Conservation (phyloP, 148 eudicot genomes). For the Cornus controversa region DNA sequence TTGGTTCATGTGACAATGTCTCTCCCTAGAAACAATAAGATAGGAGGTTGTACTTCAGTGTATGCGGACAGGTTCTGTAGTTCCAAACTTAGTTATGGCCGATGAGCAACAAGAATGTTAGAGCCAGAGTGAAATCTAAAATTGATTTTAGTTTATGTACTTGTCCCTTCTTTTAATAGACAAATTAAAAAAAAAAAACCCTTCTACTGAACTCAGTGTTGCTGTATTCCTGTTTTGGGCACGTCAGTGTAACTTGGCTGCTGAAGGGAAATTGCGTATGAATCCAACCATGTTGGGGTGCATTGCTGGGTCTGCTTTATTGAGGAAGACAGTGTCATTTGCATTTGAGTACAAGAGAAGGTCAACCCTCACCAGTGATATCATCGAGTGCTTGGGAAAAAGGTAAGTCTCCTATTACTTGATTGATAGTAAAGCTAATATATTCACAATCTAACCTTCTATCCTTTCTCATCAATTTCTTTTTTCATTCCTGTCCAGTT, state of each 20-base stretch:
- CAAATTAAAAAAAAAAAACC: neutral
- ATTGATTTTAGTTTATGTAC: neutral
- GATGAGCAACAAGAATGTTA: neutral
- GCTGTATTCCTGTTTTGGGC: slow-evolving; percentile 92
- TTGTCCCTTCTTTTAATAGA: neutral
- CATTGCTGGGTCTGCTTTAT: slow-evolving; percentile 75
- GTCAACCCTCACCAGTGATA: slow-evolving; percentile 82
- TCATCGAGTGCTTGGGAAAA: slow-evolving; percentile 77
- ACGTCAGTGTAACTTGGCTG: slow-evolving; percentile 35
- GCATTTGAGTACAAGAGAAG: slow-evolving; percentile 72
- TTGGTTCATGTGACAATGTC: too few relatives aligned
- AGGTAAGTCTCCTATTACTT: slow-evolving; percentile 38
- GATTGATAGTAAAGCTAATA: neutral
- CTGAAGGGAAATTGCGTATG: slow-evolving; percentile 27
- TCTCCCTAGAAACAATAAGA: too few relatives aligned
- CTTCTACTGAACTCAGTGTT: slow-evolving; percentile 50
- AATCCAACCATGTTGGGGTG: slow-evolving; percentile 73
- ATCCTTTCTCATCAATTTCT: neutral
- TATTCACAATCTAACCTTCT: neutral
- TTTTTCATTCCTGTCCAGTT: too few relatives aligned
- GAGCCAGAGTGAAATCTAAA: neutral
- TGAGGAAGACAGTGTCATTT: slow-evolving; percentile 75
- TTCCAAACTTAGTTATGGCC: too few relatives aligned
- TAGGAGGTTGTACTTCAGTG: too few relatives aligned
- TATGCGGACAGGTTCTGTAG: too few relatives aligned